phyloP scores from a whole-genome alignment of 2,329 filamentous ascomycete genomes.

The Colletotrichum godetiae region DNA sequence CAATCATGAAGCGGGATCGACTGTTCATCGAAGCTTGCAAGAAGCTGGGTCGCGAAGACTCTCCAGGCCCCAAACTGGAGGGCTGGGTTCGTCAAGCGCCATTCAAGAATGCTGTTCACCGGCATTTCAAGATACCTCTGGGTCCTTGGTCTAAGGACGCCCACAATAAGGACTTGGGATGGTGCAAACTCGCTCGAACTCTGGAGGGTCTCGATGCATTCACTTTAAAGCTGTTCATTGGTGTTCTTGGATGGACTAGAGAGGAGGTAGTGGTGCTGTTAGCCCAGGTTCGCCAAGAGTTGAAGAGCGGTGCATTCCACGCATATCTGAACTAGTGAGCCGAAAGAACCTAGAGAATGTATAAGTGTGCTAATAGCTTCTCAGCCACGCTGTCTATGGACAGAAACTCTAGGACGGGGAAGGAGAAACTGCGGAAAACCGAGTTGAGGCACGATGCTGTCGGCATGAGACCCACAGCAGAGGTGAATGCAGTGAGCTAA shows the following conservation, averaged over 20 bases:
- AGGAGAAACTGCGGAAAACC: neutral
- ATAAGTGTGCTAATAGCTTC: no score
- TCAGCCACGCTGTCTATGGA: slow-evolving; percentile 33
- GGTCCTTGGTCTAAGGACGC: slow-evolving; percentile 34
- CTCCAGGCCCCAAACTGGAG: slow-evolving; percentile 38
- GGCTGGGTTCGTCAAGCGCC: slow-evolving; percentile 47
- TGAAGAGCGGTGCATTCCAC: slow-evolving; percentile 43
- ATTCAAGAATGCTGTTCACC: slow-evolving; percentile 47
- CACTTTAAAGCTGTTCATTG: slow-evolving; percentile 43
- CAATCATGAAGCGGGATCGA: slow-evolving; percentile 33
- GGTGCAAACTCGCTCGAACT: slow-evolving; percentile 28
- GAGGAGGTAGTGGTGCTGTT: slow-evolving; percentile 44
- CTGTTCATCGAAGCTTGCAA: slow-evolving; percentile 43
- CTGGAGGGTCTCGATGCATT: slow-evolving; percentile 41
- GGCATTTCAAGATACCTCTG: slow-evolving; percentile 48
- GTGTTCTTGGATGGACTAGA: slow-evolving; percentile 43
- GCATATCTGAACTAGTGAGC: neutral
- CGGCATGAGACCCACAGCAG: no score
- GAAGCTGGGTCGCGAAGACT: slow-evolving; percentile 1
- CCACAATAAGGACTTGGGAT: slow-evolving; percentile 39
- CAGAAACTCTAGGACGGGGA: slow-evolving; percentile 16
- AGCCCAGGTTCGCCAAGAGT: slow-evolving; percentile 43
- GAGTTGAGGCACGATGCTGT: neutral
- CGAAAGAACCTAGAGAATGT: neutral
- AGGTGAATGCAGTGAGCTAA: neutral